A percentile compares a stretch with the other conserved stretches of the same genome.
phyloP scores from a whole-genome alignment of 768 basidiomycete species.

The Phylloporus scabripes region DNA sequence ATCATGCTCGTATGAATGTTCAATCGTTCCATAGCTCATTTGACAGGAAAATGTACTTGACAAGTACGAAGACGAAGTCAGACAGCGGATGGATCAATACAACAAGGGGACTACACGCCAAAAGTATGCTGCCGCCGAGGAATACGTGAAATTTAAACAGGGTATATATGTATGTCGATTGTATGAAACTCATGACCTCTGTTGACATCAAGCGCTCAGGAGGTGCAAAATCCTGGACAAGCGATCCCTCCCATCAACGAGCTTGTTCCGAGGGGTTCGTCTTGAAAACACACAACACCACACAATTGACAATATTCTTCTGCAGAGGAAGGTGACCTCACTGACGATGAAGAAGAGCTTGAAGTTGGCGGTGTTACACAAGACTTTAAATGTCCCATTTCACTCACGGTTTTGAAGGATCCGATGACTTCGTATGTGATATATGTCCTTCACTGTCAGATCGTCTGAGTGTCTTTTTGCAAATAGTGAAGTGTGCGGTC shows the following conservation, averaged over 20 bases:
- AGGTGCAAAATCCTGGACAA: constrained; percentile 56
- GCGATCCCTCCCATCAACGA: constrained; percentile 76
- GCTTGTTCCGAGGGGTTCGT: constrained; percentile 61
- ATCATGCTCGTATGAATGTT: not conserved
- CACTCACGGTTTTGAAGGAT: constrained; percentile 57
- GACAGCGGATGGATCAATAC: constrained; percentile 43
- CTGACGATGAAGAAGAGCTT: constrained; percentile 83
- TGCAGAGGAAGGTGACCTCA: constrained; percentile 73
- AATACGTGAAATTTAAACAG: constrained; percentile 60
- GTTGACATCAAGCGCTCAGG: constrained; percentile 37
- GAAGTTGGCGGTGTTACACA: constrained; percentile 83
- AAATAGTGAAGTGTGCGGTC: constrained; percentile 60
- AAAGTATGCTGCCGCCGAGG: constrained; percentile 62
- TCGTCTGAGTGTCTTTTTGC: not conserved
- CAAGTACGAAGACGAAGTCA: constrained; percentile 46
- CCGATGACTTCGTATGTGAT: constrained; percentile 78
- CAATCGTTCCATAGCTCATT: not conserved
- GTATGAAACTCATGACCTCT: not conserved
- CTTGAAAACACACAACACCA: too few species aligned
- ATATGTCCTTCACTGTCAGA: not conserved
- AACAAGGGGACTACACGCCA: constrained; percentile 63
- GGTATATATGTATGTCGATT: constrained; percentile 54
- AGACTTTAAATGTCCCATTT: constrained; percentile 80
- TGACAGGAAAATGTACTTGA: constrained; percentile 48
- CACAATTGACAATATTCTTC: not conserved